A percentile compares a stretch with the other conserved stretches of the same genome.
Conservation (phyloP, 495 filamentous ascomycete species). For the Aspergillus bertholletiae region DNA sequence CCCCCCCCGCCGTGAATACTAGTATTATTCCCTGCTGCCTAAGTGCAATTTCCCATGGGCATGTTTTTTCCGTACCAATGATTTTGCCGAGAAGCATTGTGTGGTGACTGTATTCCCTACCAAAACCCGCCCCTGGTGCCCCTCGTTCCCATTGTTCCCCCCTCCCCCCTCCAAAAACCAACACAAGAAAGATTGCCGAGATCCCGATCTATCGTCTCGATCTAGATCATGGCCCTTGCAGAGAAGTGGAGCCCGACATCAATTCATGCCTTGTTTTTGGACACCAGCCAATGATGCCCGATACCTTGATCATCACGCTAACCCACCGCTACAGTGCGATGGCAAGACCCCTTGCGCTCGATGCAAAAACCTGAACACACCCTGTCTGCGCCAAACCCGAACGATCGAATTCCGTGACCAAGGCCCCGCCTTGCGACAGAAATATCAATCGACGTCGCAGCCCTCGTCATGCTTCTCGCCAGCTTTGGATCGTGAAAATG, state of each 20-base stretch:
- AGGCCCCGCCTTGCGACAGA: conserved; percentile 19
- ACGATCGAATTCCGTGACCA: conserved; percentile 21
- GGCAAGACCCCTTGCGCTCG: conserved; percentile 25
- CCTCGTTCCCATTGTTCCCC: neutral
- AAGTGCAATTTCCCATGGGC: too few species aligned
- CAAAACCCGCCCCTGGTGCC: too few species aligned
- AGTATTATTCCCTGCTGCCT: too few species aligned
- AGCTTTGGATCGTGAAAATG: conserved; percentile 2
- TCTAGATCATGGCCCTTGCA: neutral
- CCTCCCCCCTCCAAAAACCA: neutral
- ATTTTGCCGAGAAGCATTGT: neutral
- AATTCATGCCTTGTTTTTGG: too few species aligned
- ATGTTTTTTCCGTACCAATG: neutral
- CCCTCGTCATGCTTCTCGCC: conserved; percentile 2
- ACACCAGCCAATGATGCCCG: neutral
- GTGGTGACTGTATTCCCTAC: too few species aligned
- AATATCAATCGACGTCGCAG: conserved; percentile 13
- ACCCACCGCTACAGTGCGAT: conserved; percentile 24
- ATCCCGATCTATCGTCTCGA: neutral
- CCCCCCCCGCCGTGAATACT: neutral
- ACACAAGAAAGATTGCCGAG: neutral
- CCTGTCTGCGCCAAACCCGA: conserved; percentile 23
- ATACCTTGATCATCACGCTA: too few species aligned
- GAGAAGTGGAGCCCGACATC: neutral
- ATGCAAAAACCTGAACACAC: conserved; percentile 21